phyloP scores from a whole-genome alignment of 2,329 filamentous ascomycete species.

The Didymella lethalis region DNA sequence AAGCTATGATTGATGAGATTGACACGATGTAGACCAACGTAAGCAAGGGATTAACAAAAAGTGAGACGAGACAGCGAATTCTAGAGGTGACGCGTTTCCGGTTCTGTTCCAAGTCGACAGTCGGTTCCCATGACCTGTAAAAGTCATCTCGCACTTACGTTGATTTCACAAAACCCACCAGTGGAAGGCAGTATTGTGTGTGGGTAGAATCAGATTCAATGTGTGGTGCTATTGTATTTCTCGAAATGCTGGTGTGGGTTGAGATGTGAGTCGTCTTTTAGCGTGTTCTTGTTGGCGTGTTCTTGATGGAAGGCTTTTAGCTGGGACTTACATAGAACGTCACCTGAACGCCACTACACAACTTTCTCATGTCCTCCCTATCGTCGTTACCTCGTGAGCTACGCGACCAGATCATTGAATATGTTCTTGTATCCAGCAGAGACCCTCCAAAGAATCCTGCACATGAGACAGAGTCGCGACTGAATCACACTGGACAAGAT shows the following conservation, averaged over 20 bases:
- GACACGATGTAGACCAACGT: not conserved
- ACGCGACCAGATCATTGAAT: slow-evolving; percentile 17
- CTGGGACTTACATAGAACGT: not conserved
- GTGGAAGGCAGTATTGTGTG: not conserved
- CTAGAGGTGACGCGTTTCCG: not conserved
- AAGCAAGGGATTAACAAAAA: not conserved
- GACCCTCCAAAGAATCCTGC: slow-evolving; percentile 10
- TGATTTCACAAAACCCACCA: no score
- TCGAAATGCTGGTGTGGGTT: not conserved
- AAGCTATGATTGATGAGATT: not conserved
- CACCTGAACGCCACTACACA: not conserved
- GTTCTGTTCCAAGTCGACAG: not conserved
- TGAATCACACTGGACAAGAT: not conserved
- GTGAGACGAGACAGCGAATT: not conserved
- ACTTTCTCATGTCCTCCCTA: slow-evolving; percentile 5
- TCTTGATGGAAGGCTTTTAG: not conserved
- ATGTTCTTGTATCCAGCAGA: slow-evolving; percentile 5
- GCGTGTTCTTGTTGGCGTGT: not conserved
- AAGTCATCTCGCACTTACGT: not conserved
- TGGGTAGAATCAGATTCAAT: not conserved
- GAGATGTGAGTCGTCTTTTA: not conserved
- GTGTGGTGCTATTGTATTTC: not conserved
- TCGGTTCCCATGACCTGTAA: not conserved
- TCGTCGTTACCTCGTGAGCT: slow-evolving; percentile 12
- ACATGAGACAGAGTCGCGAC: slow-evolving; percentile 2